Evolutionary conservation across 306 rosid genomes (phyloP).

Genomic region (Biancaea sappan): DNA sequence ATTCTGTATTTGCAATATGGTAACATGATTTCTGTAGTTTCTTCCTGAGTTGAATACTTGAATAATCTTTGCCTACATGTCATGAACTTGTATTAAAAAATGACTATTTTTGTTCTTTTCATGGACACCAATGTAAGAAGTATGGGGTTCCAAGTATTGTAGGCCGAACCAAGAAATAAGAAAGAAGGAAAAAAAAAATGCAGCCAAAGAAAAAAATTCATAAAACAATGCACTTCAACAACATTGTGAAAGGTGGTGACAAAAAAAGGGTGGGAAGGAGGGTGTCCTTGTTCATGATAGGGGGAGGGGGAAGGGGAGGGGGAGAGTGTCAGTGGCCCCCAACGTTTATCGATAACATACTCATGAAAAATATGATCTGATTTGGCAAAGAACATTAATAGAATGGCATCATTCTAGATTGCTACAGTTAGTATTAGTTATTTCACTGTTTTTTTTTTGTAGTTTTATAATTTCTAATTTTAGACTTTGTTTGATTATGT

Average conservation of each 20-base stretch:
- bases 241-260: background rate
- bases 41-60: background rate
- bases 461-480: too few species aligned
- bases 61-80: background rate
- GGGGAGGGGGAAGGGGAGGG: too few species aligned
- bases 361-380: too few species aligned
- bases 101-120: background rate
- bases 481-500: too few species aligned
- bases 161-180: background rate
- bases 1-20: background rate
- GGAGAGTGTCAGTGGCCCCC: too few species aligned
- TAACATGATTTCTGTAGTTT: background rate
- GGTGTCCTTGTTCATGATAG: too few species aligned
- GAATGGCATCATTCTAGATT: too few species aligned
- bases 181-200: background rate
- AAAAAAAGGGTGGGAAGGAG: background rate
- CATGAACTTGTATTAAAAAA: background rate
- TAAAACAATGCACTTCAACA: background rate
- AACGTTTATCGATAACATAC: too few species aligned
- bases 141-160: background rate
- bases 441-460: too few species aligned
- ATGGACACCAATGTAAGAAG: background rate
- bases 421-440: too few species aligned
- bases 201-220: background rate
- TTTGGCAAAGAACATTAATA: too few species aligned